Base-by-base conservation (phyloP, 78 protist species). In the Dictyostelium purpureum region DNA sequence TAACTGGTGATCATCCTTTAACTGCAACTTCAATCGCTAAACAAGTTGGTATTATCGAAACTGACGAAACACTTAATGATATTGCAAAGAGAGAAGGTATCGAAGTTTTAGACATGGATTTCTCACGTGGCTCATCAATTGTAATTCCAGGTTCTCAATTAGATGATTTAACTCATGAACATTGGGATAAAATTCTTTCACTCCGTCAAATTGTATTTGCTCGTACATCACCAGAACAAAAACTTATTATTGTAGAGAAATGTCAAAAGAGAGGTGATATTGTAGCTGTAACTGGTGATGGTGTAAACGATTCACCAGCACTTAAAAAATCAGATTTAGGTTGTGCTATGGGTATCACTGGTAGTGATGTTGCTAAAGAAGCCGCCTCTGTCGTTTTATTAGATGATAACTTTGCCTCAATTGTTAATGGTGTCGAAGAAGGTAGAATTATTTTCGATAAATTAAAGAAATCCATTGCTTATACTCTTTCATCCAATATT, bases 401-500 rank as follows among this genome's bases (percentile, higher is more conserved):
- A 24, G 99, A 99, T 89, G 99, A 99, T 95, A 97, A 99, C 97
- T 99, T 99, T 77, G 56, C 99, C 1, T 96, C 99, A 18, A 99
- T 99, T 77, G 98, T 94, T 1, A 28, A 31, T 35, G 99, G 97
- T 88, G 96, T 98, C 14, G 82, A 96, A 80, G 98, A 97, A 81
- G 99, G 99, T 21, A 87, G 99, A 19, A 76, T 89, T 43, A 90
- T 98, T 75, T 99, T 97, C 61, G 99, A 97, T 79, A 99, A 99
- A 76, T 67, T 99, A 67, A 96, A 96, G 90, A 98, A 99, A 95
- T 94, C 97, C 28, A 95, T 99, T 38, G 93, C 93, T 51, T 99
- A 98, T 89, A 95, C 96, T 9, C 95, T 99, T 59, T 71, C 99
- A 19, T 89, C 96, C 37, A 94, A 96, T 88, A 81, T 97, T 31